Conservation (phyloP, 345 rosid genomes). For the Arabis hirsuta region DNA sequence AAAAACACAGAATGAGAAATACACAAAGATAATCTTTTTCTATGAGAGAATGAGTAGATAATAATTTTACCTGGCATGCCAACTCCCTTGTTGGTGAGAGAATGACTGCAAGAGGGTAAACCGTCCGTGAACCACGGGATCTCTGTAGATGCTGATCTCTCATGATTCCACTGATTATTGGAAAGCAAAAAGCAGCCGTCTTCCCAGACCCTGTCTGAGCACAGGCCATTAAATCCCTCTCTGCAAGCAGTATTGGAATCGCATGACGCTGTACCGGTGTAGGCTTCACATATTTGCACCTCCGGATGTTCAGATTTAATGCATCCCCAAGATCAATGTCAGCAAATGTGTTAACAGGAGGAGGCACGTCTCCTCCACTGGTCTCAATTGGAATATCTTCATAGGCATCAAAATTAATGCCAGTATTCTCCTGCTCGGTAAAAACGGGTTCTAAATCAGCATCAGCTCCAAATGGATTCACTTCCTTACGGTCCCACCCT, state of each 20-base stretch:
- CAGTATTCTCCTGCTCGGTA: conserved; percentile 73
- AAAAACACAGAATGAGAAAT: conserved; percentile 13
- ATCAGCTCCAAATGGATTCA: conserved; percentile 85
- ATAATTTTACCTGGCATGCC: conserved; percentile 71
- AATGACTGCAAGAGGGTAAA: conserved; percentile 90
- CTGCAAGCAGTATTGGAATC: conserved; percentile 78
- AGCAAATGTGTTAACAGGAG: conserved; percentile 90
- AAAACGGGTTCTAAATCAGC: conserved; percentile 51
- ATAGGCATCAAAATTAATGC: conserved; percentile 95
- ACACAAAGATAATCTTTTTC: background rate
- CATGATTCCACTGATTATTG: conserved; percentile 95
- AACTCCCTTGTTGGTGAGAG: conserved; percentile 98
- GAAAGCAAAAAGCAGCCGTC: conserved; percentile 99
- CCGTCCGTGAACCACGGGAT: conserved; percentile 91
- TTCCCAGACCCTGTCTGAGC: conserved; percentile 99
- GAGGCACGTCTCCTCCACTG: conserved; percentile 91
- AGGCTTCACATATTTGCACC: conserved; percentile 98
- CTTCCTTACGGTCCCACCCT: conserved; percentile 86
- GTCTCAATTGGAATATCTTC: conserved; percentile 99
- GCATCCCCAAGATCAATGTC: conserved; percentile 96
- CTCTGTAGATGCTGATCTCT: conserved; percentile 64
- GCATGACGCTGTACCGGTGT: conserved; percentile 97
- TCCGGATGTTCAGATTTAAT: conserved; percentile 73
- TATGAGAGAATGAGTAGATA: background rate
- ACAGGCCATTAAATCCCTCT: conserved; percentile 99